Conservation (phyloP, 2,329 filamentous ascomycete species). For the Aspergillus proliferans region DNA sequence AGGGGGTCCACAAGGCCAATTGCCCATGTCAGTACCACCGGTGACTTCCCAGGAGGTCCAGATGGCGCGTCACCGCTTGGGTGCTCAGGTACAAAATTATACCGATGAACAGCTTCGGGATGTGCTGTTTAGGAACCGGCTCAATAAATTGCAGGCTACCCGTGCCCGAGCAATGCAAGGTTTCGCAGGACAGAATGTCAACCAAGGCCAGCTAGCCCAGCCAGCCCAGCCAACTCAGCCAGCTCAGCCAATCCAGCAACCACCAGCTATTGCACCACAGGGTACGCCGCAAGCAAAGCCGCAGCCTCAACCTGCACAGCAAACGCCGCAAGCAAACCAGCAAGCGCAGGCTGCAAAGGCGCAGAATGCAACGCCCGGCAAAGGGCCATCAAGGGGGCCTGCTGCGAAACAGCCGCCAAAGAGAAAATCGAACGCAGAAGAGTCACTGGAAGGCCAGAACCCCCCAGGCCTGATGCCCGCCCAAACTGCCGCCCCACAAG, state of each 20-base stretch:
- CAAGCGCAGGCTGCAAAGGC: constrained; percentile 23
- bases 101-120: constrained; percentile 41
- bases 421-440: constrained; percentile 43
- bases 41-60: constrained; percentile 33
- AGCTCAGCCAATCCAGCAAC: constrained; percentile 11
- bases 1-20: constrained; percentile 17
- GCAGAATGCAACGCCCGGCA: constrained; percentile 21
- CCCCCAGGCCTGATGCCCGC: constrained; percentile 18
- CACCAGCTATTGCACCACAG: constrained; percentile 15
- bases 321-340: constrained; percentile 19
- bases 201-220: constrained; percentile 20
- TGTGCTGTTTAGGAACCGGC: constrained; percentile 28
- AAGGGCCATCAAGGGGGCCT: constrained; percentile 19
- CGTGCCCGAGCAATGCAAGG: constrained; percentile 24
- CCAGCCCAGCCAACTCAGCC: constrained; percentile 14
- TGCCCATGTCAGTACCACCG: constrained; percentile 27
- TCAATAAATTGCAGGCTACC: constrained; percentile 30
- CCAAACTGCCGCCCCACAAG: constrained; percentile 20
- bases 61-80: constrained; percentile 30
- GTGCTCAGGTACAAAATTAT: constrained; percentile 25
- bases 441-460: constrained; percentile 39
- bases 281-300: constrained; percentile 19
- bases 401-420: constrained; percentile 29
- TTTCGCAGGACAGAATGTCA: constrained; percentile 17
- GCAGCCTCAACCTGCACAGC: constrained; percentile 17